A percentile compares a stretch with the other conserved stretches of the same genome.
phyloP scores from a whole-genome alignment of 75 land plant species.

The Cunninghamia lanceolata region DNA sequence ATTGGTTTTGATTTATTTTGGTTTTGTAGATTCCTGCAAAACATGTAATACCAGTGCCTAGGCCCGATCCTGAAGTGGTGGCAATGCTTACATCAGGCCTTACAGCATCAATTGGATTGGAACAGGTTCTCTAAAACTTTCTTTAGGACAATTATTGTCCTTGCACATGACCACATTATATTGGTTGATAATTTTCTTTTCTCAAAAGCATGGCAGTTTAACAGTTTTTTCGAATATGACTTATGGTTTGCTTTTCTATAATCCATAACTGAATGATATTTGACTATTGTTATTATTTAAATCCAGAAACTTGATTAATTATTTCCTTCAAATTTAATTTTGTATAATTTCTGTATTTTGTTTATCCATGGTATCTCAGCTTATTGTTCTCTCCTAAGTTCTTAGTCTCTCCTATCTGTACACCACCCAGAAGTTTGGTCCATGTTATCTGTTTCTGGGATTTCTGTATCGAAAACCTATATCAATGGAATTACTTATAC shows the following conservation, averaged over 20 bases:
- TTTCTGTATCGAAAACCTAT: too few species aligned
- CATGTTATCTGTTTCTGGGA: too few species aligned
- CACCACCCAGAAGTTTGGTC: too few species aligned
- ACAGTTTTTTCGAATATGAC: background rate
- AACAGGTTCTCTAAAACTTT: slow-evolving; percentile 59
- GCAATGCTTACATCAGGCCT: slow-evolving; percentile 98
- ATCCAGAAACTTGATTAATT: background rate
- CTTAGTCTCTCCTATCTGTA: too few species aligned
- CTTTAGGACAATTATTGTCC: background rate
- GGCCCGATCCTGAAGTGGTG: slow-evolving; percentile 90
- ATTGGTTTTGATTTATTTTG: background rate
- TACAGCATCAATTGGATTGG: slow-evolving; percentile 93
- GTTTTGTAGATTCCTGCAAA: slow-evolving; percentile 72
- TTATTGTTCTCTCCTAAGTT: too few species aligned
- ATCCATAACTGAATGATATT: background rate
- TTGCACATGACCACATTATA: background rate
- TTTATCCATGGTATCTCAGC: too few species aligned
- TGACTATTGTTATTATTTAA: background rate
- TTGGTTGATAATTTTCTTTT: background rate
- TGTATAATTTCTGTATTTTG: too few species aligned
- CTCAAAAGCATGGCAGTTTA: background rate
- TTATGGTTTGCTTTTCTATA: background rate
- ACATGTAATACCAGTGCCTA: slow-evolving; percentile 69
- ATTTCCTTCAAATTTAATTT: background rate
- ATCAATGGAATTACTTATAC: too few species aligned